Evolutionary conservation across 345 rosid genomes (phyloP).

Genomic region (Acer saccharum): DNA sequence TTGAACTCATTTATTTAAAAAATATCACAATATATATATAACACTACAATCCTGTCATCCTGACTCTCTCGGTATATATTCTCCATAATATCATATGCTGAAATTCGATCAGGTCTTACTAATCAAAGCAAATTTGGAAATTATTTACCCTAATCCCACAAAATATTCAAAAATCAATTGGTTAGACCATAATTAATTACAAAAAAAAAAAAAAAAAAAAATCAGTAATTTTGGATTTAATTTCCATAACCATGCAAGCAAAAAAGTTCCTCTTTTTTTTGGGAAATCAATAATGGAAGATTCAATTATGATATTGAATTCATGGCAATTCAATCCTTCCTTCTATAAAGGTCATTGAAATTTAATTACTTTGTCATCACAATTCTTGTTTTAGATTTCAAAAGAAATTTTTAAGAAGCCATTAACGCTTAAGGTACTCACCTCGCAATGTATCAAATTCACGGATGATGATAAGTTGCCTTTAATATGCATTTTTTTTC

Average conservation of each 20-base stretch:
- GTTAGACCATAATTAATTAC: neutral
- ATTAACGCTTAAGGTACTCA: neutral
- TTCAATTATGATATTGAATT: neutral
- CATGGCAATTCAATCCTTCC: constrained; percentile 2
- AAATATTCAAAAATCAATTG: neutral
- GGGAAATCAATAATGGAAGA: neutral
- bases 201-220: too few relatives aligned
- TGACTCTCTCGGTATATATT: too few relatives aligned
- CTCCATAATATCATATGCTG: neutral
- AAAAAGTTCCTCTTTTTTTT: neutral
- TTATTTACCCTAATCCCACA: neutral
- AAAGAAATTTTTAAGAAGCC: neutral
- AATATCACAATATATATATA: too few relatives aligned
- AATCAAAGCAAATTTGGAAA: neutral
- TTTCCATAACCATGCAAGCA: neutral
- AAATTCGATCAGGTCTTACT: neutral
- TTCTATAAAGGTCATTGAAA: neutral
- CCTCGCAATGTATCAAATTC: too few relatives aligned
- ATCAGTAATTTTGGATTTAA: too few relatives aligned
- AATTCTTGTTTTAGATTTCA: neutral
- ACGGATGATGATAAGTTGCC: too few relatives aligned
- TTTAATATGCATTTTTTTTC: too few relatives aligned
- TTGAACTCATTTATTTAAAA: too few relatives aligned
- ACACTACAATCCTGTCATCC: too few relatives aligned
- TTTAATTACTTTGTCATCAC: neutral